Conservation (phyloP, 148 eudicot species). For the Fagopyrum tataricum region DNA sequence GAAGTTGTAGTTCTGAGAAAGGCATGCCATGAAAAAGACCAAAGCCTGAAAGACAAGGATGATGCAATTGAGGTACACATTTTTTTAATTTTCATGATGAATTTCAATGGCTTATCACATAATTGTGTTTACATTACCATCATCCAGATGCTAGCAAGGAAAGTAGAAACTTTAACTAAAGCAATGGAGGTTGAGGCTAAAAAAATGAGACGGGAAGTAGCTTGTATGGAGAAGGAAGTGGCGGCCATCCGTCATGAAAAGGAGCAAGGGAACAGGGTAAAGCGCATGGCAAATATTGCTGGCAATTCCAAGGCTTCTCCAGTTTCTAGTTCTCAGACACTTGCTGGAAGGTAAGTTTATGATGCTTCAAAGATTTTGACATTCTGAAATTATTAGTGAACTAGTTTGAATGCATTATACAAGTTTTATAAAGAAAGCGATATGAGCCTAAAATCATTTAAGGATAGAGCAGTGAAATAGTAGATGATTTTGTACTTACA, state of each 20-base stretch:
- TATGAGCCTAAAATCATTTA: too few species aligned
- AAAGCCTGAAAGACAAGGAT: constrained; percentile 96
- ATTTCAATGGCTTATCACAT: not conserved
- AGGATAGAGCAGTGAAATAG: too few species aligned
- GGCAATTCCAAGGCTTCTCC: constrained; percentile 42
- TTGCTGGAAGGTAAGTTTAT: constrained; percentile 64
- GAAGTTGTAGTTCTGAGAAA: constrained; percentile 86
- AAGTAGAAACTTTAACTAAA: constrained; percentile 86
- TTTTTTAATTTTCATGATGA: not conserved
- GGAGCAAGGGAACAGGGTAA: constrained; percentile 79
- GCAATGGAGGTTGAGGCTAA: constrained; percentile 99
- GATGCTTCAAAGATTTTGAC: too few species aligned
- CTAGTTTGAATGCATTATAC: too few species aligned
- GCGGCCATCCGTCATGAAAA: constrained; percentile 88
- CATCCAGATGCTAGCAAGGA: constrained; percentile 77
- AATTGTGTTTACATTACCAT: constrained; percentile 14
- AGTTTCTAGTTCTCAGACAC: constrained; percentile 59
- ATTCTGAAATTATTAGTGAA: too few species aligned
- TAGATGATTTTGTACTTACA: too few species aligned
- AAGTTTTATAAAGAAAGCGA: too few species aligned
- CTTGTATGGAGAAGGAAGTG: constrained; percentile 96
- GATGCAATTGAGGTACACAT: constrained; percentile 83
- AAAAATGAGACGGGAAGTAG: constrained; percentile 96
- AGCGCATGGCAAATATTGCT: constrained; percentile 44
- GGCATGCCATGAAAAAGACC: constrained; percentile 90